Evolutionary conservation across 345 rosid genomes (phyloP).

Genomic region (Dimocarpus longan): DNA sequence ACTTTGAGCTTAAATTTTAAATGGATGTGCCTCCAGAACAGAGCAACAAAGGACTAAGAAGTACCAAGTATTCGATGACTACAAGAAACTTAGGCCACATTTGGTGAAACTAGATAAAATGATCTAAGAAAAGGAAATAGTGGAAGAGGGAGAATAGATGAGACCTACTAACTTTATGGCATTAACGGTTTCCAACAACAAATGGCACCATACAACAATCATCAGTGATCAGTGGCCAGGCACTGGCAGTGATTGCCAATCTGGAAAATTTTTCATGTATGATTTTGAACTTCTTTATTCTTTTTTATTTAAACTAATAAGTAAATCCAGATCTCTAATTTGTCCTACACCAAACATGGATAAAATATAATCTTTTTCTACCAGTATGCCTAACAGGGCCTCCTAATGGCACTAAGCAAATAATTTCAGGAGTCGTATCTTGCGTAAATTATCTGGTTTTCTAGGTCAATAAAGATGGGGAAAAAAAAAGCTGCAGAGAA

Average conservation of each 20-base stretch:
- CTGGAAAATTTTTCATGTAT: background rate
- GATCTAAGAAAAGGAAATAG: background rate
- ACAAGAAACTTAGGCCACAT: background rate
- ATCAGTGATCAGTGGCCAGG: background rate
- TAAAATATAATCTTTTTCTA: background rate
- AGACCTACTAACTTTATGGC: background rate
- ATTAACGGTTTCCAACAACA: background rate
- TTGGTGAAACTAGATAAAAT: background rate
- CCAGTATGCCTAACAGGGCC: background rate
- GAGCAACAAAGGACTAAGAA: background rate
- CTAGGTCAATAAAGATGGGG: background rate
- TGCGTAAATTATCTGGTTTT: background rate
- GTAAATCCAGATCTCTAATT: background rate
- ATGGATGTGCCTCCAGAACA: background rate
- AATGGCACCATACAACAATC: background rate
- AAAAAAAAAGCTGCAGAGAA: background rate
- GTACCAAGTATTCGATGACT: background rate
- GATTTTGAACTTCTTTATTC: background rate
- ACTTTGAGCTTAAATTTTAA: background rate
- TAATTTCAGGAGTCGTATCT: background rate
- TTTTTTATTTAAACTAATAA: background rate
- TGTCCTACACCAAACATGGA: background rate
- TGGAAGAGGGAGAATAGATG: background rate
- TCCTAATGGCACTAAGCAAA: background rate
- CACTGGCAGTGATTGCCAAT: background rate